Base-by-base conservation (phyloP, 108 stramenopile species). In the Cylindrotheca closterium region DNA sequence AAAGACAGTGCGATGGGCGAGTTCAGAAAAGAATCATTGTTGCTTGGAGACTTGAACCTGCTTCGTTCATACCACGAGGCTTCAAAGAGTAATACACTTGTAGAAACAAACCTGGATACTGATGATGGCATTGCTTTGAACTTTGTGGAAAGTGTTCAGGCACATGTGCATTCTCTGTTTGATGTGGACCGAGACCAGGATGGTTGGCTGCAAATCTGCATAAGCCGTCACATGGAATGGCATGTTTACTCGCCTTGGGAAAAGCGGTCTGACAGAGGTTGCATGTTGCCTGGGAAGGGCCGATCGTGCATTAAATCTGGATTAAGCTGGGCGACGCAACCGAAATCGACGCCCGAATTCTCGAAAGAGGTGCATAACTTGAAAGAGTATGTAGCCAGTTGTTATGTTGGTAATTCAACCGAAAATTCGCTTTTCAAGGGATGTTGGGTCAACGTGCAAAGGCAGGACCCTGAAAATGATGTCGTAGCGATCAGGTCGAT, bases 161-260 rank as follows among this genome's bases (percentile, higher is more conserved):
- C 47, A 0, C 25, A 53, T 25, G 78, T 80, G 5, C 25, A 10
- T 42, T 7, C 37, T 7, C 7, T 15, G 7, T 42, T 42, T 15
- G 10, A 42, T 7, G 15, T 10, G 7, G 37, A 42, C 37, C 37
- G 37, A 42, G 37, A 42, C 15, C 10, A 15, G 37, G 3, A 28
- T 23, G 33, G 60, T 10, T 86, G 79, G 79, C 49, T 70, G 21
- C 77, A 81, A 63, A 83, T 79, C 79, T 87, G 86, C 65, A 56
- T 71, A 5, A 29, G 7, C 24, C 30, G 42, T 3, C 71, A 78
- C 46, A 18, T 78, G 46, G 77, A 78, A 47, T 77, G 76, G 76
- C 76, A 71, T 7, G 60, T 65, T 52, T 30, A 32, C 67, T 64
- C 65, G 63, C 46, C 51, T 3, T 24, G 21, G 42, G 42, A 50